These are phyloP conservation scores for Rhodotorula sp. DNA, from an alignment of 1,284 basidiomycete species.

Conservation along the genomic window DNA sequence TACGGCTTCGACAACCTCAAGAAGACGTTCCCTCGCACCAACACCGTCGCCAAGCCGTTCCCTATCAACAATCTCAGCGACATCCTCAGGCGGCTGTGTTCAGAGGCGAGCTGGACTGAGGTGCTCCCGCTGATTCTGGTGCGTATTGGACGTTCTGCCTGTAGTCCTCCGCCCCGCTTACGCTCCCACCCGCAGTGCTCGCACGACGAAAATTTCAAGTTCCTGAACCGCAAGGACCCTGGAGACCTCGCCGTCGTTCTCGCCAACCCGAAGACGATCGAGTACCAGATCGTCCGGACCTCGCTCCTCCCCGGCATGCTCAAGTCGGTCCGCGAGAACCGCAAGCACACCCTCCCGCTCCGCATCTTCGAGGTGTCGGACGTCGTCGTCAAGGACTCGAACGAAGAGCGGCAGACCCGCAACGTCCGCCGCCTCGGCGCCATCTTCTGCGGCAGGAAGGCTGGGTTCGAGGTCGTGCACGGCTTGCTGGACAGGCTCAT, in stretches of 20 bases:
- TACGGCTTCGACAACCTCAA: conserved; percentile 98
- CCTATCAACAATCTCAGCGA: conserved; percentile 88
- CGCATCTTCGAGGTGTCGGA: conserved; percentile 93
- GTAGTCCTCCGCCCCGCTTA: no score
- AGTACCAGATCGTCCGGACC: conserved; percentile 97
- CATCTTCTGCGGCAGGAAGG: conserved; percentile 87
- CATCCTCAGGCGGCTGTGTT: conserved; percentile 84
- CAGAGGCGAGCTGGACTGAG: conserved; percentile 92
- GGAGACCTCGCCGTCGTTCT: conserved; percentile 79
- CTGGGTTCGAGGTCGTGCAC: conserved; percentile 95
- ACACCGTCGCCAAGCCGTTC: conserved; percentile 89
- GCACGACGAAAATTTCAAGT: conserved; percentile 95
- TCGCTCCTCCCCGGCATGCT: conserved; percentile 91
- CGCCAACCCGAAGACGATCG: conserved; percentile 94
- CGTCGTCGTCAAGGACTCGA: conserved; percentile 80
- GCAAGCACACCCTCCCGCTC: conserved; percentile 86
- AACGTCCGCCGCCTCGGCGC: conserved; percentile 86
- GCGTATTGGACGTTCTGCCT: conserved; percentile 41
- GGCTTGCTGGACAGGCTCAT: conserved; percentile 91
- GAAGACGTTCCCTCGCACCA: conserved; percentile 86
- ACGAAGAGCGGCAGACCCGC: conserved; percentile 74
- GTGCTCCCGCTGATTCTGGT: conserved; percentile 91
- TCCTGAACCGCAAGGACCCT: conserved; percentile 81
- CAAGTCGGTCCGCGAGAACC: conserved; percentile 96
- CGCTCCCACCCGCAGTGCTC: conserved; percentile 65